phyloP scores from a whole-genome alignment of 768 basidiomycete genomes.

The Podaxis pistillaris region DNA sequence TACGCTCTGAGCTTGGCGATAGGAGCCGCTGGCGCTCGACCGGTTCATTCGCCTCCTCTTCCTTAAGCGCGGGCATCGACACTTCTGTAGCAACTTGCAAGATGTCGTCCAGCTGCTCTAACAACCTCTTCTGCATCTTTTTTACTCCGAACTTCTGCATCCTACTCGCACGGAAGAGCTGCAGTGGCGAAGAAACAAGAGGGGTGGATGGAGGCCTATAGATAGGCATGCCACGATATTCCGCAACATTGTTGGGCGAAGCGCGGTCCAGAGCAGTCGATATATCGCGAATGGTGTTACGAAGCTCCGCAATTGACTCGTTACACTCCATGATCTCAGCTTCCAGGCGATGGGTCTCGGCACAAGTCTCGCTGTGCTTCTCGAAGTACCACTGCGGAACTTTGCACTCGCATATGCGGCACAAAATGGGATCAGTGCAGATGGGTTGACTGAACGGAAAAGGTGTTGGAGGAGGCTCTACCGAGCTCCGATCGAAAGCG shows the following conservation, averaged over 20 bases:
- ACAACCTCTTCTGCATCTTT: constrained; percentile 74
- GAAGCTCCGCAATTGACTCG: constrained; percentile 86
- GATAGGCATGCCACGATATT: constrained; percentile 88
- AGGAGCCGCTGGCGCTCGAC: constrained; percentile 91
- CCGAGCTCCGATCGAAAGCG: constrained; percentile 31
- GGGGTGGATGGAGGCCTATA: constrained; percentile 74
- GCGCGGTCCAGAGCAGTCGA: constrained; percentile 67
- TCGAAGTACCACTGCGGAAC: constrained; percentile 99
- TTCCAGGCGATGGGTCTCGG: constrained; percentile 92
- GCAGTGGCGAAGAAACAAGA: constrained; percentile 69
- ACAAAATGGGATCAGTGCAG: constrained; percentile 81
- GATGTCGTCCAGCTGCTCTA: constrained; percentile 88
- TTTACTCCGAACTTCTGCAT: constrained; percentile 79
- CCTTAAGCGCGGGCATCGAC: constrained; percentile 83
- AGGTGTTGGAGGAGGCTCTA: constrained; percentile 55
- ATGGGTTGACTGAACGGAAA: constrained; percentile 80
- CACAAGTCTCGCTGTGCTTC: constrained; percentile 99
- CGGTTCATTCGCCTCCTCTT: constrained; percentile 88
- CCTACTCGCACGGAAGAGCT: constrained; percentile 73
- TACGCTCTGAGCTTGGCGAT: constrained; percentile 86
- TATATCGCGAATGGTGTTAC: constrained; percentile 82
- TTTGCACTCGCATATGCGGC: constrained; percentile 96
- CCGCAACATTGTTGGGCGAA: constrained; percentile 64
- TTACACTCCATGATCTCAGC: constrained; percentile 94
- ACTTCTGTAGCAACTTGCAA: constrained; percentile 78